Evolutionary conservation across 2,329 filamentous ascomycete species (phyloP), one percentile per base, ranked within the genome.

Genomic region (Xylaria sp.): DNA sequence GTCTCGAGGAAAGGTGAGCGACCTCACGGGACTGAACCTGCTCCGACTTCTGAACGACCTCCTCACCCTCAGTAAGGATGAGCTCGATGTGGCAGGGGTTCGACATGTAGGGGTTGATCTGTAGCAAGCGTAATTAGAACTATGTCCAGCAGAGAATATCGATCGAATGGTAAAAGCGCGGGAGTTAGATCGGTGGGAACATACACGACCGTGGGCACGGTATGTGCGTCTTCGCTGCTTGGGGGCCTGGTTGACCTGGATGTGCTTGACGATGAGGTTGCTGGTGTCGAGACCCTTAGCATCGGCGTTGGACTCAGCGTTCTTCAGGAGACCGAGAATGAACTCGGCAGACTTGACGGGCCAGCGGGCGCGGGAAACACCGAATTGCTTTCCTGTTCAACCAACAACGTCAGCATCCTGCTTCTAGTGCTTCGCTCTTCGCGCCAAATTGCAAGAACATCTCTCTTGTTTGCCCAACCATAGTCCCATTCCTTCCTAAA

Each of bases 71-170:
- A 82, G 95, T 97, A 79, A 99, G 90, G 90, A 99, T 99, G 80
- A 99, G 88, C 89, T 99, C 97, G 85, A 99, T 97, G 92, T 99
- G 96, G 93, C 95, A 99, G 78, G 96, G 96, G 91, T 97, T 97
- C 78, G 94, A 97, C 97, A 99, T 98, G 91, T 98, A 99, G 74
- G 96, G 96, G 92, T 99, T 99, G 89, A 99, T 99, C 94, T 97
- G 71, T 49, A 63, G 49, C 33, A 13, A n/a, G 56, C 26, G 48
- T n/a, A 20, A 17, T 69, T 66, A 72, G 66, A 64, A 59, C 6
- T 46, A 6, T 28, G 20, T 9, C 33, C 26, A 31, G 6, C 63
- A 49, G 36, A 65, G 28, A 26, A 59, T 7, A 13, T 17, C 23
- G 7, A 7, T 40, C 11, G 36, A 17, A 23, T 11, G 13, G 64